Percentiles rank a stretch among this genome's conserved stretches.
Evolutionary conservation across 1,284 basidiomycete species (phyloP).

Genomic region (Trametes versicolor): DNA sequence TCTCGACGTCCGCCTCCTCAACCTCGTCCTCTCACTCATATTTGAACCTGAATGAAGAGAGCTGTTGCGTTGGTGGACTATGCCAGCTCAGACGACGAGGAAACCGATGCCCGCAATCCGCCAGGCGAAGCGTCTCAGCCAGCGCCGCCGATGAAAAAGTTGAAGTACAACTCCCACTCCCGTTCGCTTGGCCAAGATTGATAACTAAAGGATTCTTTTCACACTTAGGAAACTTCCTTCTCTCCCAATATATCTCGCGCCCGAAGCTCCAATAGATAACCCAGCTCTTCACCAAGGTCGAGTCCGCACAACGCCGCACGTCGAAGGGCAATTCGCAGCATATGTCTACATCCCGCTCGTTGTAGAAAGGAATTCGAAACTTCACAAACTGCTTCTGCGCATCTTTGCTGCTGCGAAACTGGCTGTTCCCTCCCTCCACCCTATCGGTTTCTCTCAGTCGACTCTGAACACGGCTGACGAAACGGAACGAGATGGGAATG

Average conservation of each 20-base stretch:
- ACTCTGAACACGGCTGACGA: not conserved
- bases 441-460: conserved; percentile 47
- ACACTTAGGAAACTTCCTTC: conserved; percentile 60
- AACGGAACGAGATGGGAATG: conserved; percentile 4
- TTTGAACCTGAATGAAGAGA: conserved; percentile 21
- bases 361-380: conserved; percentile 51
- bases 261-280: conserved; percentile 63
- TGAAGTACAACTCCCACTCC: conserved; percentile 5
- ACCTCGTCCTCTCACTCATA: no score
- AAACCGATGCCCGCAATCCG: not conserved
- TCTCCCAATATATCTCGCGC: conserved; percentile 59
- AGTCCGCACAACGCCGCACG: conserved; percentile 74
- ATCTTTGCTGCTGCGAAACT: conserved; percentile 56
- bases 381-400: conserved; percentile 59
- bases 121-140: conserved; percentile 8
- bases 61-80: conserved; percentile 21
- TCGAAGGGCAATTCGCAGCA: conserved; percentile 82
- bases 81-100: conserved; percentile 30
- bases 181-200: not conserved
- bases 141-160: conserved; percentile 2
- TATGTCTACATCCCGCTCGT: conserved; percentile 77
- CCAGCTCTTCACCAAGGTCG: conserved; percentile 83
- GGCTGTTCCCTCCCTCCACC: conserved; percentile 57
- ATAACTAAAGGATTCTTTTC: not conserved
- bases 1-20: no score